phyloP scores from a whole-genome alignment of 140 eudicot genomes.

The Oenanthe javanica region DNA sequence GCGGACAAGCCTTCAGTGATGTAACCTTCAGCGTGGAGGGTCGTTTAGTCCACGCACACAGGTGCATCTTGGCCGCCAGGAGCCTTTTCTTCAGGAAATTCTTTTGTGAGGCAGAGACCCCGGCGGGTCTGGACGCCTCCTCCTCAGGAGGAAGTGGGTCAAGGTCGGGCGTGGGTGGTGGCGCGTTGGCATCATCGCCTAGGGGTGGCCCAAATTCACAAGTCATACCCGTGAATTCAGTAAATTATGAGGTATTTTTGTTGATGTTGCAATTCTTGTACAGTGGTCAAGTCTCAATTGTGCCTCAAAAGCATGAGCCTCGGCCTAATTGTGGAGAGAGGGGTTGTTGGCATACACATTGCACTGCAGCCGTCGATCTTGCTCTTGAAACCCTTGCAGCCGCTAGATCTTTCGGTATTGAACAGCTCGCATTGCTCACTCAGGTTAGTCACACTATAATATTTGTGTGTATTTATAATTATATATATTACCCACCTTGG shows the following conservation, averaged over 20 bases:
- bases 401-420: constrained; percentile 97
- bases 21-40: constrained; percentile 96
- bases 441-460: constrained; percentile 39
- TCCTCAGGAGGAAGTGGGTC: not conserved
- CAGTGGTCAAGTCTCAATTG: constrained; percentile 88
- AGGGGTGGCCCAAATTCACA: constrained; percentile 34
- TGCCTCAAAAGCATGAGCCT: constrained; percentile 89
- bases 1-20: constrained; percentile 95
- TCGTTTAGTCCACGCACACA: constrained; percentile 86
- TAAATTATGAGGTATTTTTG: constrained; percentile 93
- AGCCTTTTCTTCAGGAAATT: constrained; percentile 82
- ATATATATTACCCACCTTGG: not conserved
- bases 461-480: not conserved
- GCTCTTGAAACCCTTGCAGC: constrained; percentile 90
- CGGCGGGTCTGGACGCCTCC: constrained; percentile 19
- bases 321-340: constrained; percentile 94
- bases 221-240: constrained; percentile 84
- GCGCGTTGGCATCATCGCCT: constrained; percentile 36
- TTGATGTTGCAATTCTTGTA: constrained; percentile 91
- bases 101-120: constrained; percentile 57
- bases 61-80: constrained; percentile 87
- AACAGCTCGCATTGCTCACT: constrained; percentile 83
- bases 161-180: constrained; percentile 10
- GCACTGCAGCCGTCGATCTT: constrained; percentile 99
- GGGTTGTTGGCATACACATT: constrained; percentile 97